Conservation (phyloP, 257 asterid genomes). For the Solanum habrochaites region DNA sequence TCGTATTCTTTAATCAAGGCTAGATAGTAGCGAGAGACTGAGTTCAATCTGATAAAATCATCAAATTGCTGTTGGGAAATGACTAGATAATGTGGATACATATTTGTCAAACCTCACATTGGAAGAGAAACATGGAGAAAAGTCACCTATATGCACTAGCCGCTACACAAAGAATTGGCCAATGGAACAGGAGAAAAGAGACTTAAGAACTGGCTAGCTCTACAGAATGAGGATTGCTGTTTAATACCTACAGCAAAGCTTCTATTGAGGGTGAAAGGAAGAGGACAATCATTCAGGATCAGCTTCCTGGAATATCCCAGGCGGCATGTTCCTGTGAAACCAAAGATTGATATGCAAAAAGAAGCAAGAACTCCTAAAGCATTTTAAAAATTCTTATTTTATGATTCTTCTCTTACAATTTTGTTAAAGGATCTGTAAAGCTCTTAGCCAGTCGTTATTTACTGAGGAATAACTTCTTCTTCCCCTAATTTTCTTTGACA, state of each 20-base stretch:
- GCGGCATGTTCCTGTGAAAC: not conserved
- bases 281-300: not conserved
- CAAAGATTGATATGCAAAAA: not conserved
- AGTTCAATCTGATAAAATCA: not conserved
- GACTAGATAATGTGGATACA: not conserved
- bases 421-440: not conserved
- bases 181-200: not conserved
- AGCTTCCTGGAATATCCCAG: not conserved
- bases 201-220: not conserved
- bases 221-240: not conserved
- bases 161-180: not conserved
- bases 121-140: not conserved
- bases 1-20: not conserved
- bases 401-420: not conserved
- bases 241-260: not conserved
- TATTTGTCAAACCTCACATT: not conserved
- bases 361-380: not conserved
- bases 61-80: not conserved
- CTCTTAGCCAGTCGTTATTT: not conserved
- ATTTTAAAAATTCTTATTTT: not conserved
- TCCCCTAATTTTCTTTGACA: not conserved
- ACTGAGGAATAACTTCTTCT: not conserved
- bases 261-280: not conserved
- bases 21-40: not conserved
- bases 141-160: not conserved